Evolutionary conservation across 495 filamentous ascomycete species (phyloP).

Genomic region (Cercophora scortea): DNA sequence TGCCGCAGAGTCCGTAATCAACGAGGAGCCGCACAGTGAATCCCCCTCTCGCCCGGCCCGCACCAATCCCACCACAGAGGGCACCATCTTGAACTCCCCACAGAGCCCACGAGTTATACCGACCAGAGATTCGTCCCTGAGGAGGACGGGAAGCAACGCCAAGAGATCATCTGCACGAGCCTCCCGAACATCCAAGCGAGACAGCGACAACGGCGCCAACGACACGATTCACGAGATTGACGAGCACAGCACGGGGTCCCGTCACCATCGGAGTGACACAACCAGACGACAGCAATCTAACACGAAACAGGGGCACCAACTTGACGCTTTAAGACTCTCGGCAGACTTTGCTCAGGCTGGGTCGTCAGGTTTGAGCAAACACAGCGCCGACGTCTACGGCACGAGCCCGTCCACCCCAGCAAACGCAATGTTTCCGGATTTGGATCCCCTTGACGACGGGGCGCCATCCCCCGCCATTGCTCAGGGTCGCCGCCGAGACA

Average conservation of each 20-base stretch:
- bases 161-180: constrained; percentile 34
- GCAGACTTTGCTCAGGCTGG: constrained; percentile 13
- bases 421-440: constrained; percentile 16
- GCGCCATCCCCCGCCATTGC: constrained; percentile 63
- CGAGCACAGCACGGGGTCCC: constrained; percentile 11
- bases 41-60: constrained; percentile 16
- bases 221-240: constrained; percentile 32
- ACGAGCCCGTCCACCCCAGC: constrained; percentile 15
- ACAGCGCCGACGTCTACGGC: constrained; percentile 10
- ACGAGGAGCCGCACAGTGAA: constrained; percentile 37
- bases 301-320: constrained; percentile 7
- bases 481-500: constrained; percentile 44
- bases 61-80: constrained; percentile 5
- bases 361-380: constrained; percentile 9
- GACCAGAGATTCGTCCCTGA: constrained; percentile 58
- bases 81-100: background rate
- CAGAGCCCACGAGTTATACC: constrained; percentile 47
- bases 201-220: constrained; percentile 22
- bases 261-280: constrained; percentile 7
- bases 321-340: constrained; percentile 22
- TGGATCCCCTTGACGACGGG: constrained; percentile 44
- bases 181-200: constrained; percentile 30
- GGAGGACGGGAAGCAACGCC: constrained; percentile 40
- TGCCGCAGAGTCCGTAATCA: constrained; percentile 44
- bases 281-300: constrained; percentile 15